phyloP scores from a whole-genome alignment of 345 rosid species.

The Eutrema heterophyllum region DNA sequence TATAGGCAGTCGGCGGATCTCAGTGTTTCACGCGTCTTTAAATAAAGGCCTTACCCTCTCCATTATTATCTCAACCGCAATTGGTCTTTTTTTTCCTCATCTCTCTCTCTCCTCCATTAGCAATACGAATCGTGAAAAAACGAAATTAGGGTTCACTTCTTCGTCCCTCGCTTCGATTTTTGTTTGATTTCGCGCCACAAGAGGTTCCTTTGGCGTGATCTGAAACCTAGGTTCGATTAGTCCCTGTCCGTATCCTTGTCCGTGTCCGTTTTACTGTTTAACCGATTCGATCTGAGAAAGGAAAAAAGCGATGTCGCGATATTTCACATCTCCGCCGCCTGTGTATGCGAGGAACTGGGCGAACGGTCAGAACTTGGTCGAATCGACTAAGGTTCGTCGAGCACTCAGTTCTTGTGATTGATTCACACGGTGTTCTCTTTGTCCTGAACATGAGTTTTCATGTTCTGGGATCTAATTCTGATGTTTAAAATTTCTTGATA shows the following conservation, averaged over 20 bases:
- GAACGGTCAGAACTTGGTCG: conserved; percentile 44
- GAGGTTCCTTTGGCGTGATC: not conserved
- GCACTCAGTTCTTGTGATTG: conserved; percentile 31
- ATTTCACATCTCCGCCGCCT: conserved; percentile 50
- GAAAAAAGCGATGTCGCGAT: conserved; percentile 43
- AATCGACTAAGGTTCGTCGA: conserved; percentile 70
- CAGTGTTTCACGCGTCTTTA: conserved; percentile 35
- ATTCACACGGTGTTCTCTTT: conserved; percentile 4
- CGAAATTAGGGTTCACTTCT: not conserved
- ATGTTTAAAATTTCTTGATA: not conserved
- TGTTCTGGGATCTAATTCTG: not conserved
- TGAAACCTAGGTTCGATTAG: conserved; percentile 18
- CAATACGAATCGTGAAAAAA: not conserved
- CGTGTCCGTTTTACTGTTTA: not conserved
- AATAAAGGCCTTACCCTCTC: conserved; percentile 18
- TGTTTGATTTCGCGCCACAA: conserved; percentile 15
- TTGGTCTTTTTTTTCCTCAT: not conserved
- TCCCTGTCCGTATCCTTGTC: not conserved
- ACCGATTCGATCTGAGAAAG: conserved; percentile 19
- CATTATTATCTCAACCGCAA: not conserved
- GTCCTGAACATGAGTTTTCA: conserved; percentile 5
- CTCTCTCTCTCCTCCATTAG: not conserved
- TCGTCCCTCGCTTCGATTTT: not conserved
- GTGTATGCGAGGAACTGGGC: conserved; percentile 43
- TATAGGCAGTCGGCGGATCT: conserved; percentile 35